Evolutionary conservation across 345 rosid genomes (phyloP).

Genomic region (Euphorbia lathyris): DNA sequence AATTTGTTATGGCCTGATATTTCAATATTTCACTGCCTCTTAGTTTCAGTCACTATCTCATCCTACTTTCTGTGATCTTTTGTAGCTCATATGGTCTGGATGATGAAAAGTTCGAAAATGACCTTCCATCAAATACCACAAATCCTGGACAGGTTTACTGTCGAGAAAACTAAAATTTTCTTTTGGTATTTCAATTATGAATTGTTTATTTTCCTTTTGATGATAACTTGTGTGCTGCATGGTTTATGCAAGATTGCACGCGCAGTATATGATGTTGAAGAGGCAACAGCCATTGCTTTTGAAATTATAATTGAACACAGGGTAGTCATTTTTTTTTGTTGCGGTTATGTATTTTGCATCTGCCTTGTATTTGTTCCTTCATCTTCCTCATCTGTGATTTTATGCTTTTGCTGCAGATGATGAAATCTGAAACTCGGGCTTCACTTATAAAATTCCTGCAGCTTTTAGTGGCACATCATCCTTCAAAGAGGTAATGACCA

Average conservation of each 20-base stretch:
- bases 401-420: conserved; percentile 50
- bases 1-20: background rate
- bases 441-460: conserved; percentile 79
- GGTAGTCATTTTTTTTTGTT: conserved; percentile 36
- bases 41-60: background rate
- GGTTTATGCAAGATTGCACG: conserved; percentile 60
- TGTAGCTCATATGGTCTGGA: conserved; percentile 78
- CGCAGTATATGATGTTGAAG: conserved; percentile 88
- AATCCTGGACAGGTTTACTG: conserved; percentile 73
- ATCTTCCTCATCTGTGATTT: background rate
- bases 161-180: conserved; percentile 18
- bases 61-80: conserved; percentile 2
- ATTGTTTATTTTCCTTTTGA: background rate
- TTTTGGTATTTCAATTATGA: background rate
- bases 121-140: conserved; percentile 60
- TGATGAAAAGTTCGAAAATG: conserved; percentile 78
- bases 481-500: conserved; percentile 66
- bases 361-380: conserved; percentile 4
- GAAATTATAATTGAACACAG: conserved; percentile 72
- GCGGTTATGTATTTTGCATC: background rate
- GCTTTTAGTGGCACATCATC: conserved; percentile 90
- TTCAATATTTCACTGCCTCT: background rate
- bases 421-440: conserved; percentile 67
- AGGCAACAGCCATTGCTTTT: conserved; percentile 77
- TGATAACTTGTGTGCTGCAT: conserved; percentile 23